phyloP scores from a whole-genome alignment of 2,329 filamentous ascomycete genomes.

The Xylaria sp. region DNA sequence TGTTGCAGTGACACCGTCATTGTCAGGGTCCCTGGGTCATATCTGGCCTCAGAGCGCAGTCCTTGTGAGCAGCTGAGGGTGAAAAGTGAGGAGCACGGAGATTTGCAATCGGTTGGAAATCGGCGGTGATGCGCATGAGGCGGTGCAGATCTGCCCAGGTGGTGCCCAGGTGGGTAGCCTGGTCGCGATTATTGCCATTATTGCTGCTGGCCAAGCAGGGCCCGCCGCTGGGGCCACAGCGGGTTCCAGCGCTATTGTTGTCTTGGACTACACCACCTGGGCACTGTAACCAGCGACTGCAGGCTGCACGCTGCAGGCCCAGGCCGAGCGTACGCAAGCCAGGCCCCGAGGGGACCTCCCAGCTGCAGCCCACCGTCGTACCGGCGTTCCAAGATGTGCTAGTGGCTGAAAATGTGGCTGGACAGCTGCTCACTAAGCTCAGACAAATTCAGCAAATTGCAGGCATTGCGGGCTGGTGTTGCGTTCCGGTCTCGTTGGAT shows the following conservation, averaged over 20 bases:
- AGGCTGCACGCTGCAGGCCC: background rate
- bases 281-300: background rate
- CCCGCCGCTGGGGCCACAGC: too few relatives aligned
- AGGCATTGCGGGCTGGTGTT: background rate
- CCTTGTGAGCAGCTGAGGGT: constrained; percentile 16
- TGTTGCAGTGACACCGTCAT: background rate
- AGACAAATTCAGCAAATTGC: background rate
- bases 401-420: background rate
- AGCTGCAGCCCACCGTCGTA: too few relatives aligned
- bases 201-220: background rate
- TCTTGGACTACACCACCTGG: too few relatives aligned
- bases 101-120: constrained; percentile 30
- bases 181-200: too few relatives aligned
- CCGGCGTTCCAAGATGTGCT: background rate
- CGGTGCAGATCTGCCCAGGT: constrained; percentile 14
- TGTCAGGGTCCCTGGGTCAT: background rate
- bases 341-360: background rate
- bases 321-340: too few relatives aligned
- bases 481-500: background rate
- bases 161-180: too few relatives aligned
- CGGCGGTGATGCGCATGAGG: constrained; percentile 15
- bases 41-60: background rate
- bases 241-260: too few relatives aligned
- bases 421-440: background rate
- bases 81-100: constrained; percentile 18